phyloP scores from a whole-genome alignment of 148 eudicot species.

The Amaranthus palmeri region DNA sequence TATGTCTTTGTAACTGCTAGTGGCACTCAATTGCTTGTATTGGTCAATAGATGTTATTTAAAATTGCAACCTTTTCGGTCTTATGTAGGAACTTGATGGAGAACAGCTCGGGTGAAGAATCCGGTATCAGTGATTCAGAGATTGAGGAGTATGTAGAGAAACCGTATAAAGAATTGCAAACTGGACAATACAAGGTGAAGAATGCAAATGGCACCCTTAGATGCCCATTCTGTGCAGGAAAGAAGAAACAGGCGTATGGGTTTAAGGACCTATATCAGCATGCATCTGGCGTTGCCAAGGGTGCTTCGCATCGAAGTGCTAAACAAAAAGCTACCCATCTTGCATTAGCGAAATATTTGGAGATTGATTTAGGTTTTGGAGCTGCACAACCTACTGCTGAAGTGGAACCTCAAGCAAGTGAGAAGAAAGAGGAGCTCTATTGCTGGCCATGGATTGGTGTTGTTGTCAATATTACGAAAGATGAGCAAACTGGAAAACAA shows the following conservation, averaged over 20 bases:
- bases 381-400: conserved; percentile 24
- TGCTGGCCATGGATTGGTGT: conserved; percentile 81
- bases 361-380: conserved; percentile 39
- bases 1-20: no score
- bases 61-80: neutral
- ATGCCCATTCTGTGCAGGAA: conserved; percentile 88
- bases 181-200: conserved; percentile 52
- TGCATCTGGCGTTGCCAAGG: conserved; percentile 68
- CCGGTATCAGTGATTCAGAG: conserved; percentile 88
- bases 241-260: conserved; percentile 84
- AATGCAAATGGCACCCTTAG: conserved; percentile 58
- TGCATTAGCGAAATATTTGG: conserved; percentile 56
- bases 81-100: conserved; percentile 36
- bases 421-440: conserved; percentile 29
- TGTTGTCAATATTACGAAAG: conserved; percentile 48
- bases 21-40: no score
- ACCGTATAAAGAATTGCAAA: conserved; percentile 51
- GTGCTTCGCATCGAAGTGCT: conserved; percentile 55
- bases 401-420: conserved; percentile 27
- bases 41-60: neutral
- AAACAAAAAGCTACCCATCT: conserved; percentile 73
- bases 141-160: conserved; percentile 69
- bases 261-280: conserved; percentile 76
- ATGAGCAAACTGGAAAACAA: conserved; percentile 23
- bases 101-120: conserved; percentile 61